These are phyloP conservation scores for Colletotrichum siamense DNA, from an alignment of 2,329 filamentous ascomycete species.

Conservation along the genomic window DNA sequence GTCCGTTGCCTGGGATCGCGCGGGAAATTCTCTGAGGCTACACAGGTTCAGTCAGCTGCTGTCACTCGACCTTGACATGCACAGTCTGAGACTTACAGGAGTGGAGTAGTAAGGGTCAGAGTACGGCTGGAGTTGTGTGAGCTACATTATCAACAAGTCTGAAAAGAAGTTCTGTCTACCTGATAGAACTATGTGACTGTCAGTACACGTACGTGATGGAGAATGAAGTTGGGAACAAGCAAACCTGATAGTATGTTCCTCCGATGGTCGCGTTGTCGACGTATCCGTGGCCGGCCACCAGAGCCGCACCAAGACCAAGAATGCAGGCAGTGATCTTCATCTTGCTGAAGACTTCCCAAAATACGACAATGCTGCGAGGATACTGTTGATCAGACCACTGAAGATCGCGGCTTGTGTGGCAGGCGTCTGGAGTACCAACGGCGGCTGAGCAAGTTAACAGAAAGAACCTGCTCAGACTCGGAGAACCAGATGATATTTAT, in stretches of 20 bases:
- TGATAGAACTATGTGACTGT: slow-evolving; percentile 34
- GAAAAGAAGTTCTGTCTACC: slow-evolving; percentile 16
- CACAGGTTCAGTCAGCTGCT: background rate
- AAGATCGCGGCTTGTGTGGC: background rate
- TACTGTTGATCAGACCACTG: background rate
- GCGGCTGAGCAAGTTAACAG: background rate
- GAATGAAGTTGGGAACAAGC: background rate
- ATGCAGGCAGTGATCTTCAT: slow-evolving; percentile 14
- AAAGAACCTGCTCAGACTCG: background rate
- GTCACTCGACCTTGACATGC: background rate
- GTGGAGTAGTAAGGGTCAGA: slow-evolving; percentile 18
- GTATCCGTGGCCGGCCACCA: slow-evolving; percentile 54
- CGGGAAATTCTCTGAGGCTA: slow-evolving; percentile 50
- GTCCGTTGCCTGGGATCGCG: slow-evolving; percentile 62
- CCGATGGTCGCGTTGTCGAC: slow-evolving; percentile 51
- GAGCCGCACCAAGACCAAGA: slow-evolving; percentile 37
- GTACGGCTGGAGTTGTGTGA: slow-evolving; percentile 25
- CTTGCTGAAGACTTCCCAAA: background rate
- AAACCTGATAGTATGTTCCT: slow-evolving; percentile 40
- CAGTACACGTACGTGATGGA: background rate
- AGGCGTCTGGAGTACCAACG: background rate
- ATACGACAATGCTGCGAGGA: background rate
- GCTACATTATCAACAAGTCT: background rate
- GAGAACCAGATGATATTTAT: background rate
- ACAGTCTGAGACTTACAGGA: background rate